Percentiles rank a stretch among this genome's conserved stretches.
Evolutionary conservation across 2,329 filamentous ascomycete species (phyloP).

Genomic region (Aspergillus texensis): DNA sequence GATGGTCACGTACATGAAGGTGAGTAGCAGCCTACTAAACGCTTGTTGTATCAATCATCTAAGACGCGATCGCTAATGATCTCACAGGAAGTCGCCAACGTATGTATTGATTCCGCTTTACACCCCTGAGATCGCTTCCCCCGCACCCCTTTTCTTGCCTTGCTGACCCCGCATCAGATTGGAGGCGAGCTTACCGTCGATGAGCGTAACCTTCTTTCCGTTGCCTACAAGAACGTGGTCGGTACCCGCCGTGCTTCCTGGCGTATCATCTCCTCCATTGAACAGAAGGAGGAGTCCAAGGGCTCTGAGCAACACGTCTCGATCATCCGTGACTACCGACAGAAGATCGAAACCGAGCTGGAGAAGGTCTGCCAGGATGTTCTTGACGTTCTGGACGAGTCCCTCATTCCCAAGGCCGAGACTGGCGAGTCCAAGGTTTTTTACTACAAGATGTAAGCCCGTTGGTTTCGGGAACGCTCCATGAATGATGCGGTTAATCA

Average conservation of each 20-base stretch:
- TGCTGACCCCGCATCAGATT: slow-evolving; percentile 50
- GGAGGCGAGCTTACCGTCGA: slow-evolving; percentile 70
- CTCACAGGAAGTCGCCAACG: slow-evolving; percentile 86
- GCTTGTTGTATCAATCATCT: background rate
- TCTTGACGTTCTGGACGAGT: slow-evolving; percentile 89
- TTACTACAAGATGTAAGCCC: slow-evolving; percentile 98
- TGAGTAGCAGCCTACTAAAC: slow-evolving; percentile 43
- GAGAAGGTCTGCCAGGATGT: slow-evolving; percentile 99
- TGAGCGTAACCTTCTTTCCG: slow-evolving; percentile 89
- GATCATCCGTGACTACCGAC: slow-evolving; percentile 94
- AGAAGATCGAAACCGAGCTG: slow-evolving; percentile 97
- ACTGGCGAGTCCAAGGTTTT: slow-evolving; percentile 99
- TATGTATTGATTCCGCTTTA: slow-evolving; percentile 43
- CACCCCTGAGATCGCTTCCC: slow-evolving; percentile 7
- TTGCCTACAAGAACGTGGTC: slow-evolving; percentile 99
- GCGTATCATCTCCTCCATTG: slow-evolving; percentile 99
- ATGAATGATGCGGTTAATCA: slow-evolving; percentile 60
- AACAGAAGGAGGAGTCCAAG: slow-evolving; percentile 99
- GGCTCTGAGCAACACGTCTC: slow-evolving; percentile 91
- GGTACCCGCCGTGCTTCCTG: slow-evolving; percentile 97
- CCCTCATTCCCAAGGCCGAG: slow-evolving; percentile 92
- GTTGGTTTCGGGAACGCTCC: slow-evolving; percentile 61
- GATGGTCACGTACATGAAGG: slow-evolving; percentile 99
- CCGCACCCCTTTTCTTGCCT: slow-evolving; percentile 14
- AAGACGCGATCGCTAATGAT: slow-evolving; percentile 27